Percentiles rank a stretch among this genome's conserved stretches.
Evolutionary conservation across 352 stramenopile species (phyloP).

Genomic region (Phytophthora multivora): DNA sequence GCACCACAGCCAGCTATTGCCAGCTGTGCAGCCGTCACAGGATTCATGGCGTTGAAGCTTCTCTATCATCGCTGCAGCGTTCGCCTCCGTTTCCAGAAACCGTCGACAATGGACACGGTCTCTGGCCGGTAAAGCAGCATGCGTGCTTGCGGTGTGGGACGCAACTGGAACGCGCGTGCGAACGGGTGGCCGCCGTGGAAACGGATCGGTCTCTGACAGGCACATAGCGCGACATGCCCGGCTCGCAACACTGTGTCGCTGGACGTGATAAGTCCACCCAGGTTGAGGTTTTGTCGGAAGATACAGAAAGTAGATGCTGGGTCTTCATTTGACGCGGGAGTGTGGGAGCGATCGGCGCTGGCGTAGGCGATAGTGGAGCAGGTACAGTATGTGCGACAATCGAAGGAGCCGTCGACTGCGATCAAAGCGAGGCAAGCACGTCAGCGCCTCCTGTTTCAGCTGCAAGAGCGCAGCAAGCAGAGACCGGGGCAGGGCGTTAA

Average conservation of each 20-base stretch:
- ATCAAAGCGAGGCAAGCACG: too few relatives aligned
- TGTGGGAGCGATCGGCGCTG: constrained; percentile 18
- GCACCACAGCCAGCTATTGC: constrained; percentile 16
- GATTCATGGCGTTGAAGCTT: constrained; percentile 10
- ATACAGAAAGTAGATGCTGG: constrained; percentile 10
- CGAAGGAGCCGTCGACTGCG: neutral
- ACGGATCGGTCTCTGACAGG: constrained; percentile 3
- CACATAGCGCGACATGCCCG: constrained; percentile 21
- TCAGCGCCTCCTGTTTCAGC: neutral
- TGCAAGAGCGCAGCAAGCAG: neutral
- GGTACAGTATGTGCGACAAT: constrained; percentile 17
- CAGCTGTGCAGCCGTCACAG: constrained; percentile 14
- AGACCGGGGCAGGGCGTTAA: neutral
- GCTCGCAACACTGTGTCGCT: constrained; percentile 17
- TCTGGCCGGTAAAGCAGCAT: constrained; percentile 17
- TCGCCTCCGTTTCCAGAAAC: constrained; percentile 15
- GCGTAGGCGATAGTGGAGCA: constrained; percentile 5
- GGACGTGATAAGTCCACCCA: constrained; percentile 8
- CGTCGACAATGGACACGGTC: constrained; percentile 17
- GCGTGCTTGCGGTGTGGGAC: constrained; percentile 16
- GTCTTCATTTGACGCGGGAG: neutral
- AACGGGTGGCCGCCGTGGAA: constrained; percentile 19
- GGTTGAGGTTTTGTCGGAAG: constrained; percentile 1
- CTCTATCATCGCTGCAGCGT: constrained; percentile 6
- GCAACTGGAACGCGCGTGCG: constrained; percentile 3